phyloP scores from a whole-genome alignment of 345 rosid species.

The Pugionium cornutum region DNA sequence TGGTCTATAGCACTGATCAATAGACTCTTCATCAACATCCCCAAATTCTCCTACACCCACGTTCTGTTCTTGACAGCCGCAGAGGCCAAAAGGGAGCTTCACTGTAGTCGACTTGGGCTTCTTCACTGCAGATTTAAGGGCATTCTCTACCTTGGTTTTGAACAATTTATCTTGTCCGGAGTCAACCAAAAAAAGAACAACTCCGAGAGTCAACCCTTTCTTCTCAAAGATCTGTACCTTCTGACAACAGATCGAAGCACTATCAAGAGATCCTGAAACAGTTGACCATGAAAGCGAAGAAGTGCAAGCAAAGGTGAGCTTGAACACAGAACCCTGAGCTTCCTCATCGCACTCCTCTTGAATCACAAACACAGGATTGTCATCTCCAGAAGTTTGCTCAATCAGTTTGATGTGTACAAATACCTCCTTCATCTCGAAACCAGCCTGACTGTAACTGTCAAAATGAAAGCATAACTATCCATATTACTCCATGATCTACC shows the following conservation, averaged over 20 bases:
- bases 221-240: slow-evolving; percentile 92
- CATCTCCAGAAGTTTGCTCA: slow-evolving; percentile 78
- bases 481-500: slow-evolving; percentile 16
- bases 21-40: slow-evolving; percentile 68
- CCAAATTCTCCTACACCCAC: slow-evolving; percentile 56
- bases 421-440: slow-evolving; percentile 90
- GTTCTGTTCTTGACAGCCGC: slow-evolving; percentile 93
- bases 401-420: slow-evolving; percentile 83
- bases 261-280: slow-evolving; percentile 76
- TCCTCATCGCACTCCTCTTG: slow-evolving; percentile 70
- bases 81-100: slow-evolving; percentile 91
- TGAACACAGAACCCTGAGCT: slow-evolving; percentile 56
- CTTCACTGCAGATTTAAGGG: slow-evolving; percentile 67
- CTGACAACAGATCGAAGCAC: slow-evolving; percentile 72
- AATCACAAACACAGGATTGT: slow-evolving; percentile 65
- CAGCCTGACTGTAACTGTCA: slow-evolving; percentile 85
- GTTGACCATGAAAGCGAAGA: slow-evolving; percentile 73
- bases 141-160: slow-evolving; percentile 64
- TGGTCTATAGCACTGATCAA: slow-evolving; percentile 53
- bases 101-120: slow-evolving; percentile 63
- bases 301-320: slow-evolving; percentile 74
- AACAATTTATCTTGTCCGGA: slow-evolving; percentile 60
- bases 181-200: slow-evolving; percentile 60
- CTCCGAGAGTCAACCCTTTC: slow-evolving; percentile 87
- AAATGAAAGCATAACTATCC: not conserved